Percentiles rank a stretch among this genome's conserved stretches.
Conservation (phyloP, 1,284 basidiomycete species). For the Rhodotorula glutinis region DNA sequence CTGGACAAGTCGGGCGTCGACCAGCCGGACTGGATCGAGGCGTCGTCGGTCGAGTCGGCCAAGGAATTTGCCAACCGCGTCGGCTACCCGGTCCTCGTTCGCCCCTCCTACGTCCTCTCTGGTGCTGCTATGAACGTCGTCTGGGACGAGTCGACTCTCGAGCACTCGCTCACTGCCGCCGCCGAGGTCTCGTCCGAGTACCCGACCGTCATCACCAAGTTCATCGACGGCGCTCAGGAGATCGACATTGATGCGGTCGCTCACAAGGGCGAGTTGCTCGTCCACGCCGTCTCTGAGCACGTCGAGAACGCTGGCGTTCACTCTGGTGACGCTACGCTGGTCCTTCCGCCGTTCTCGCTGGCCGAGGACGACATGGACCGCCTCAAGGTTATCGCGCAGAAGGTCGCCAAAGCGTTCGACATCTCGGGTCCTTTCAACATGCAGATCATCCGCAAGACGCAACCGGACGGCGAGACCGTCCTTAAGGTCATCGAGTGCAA, state of each 20-base stretch:
- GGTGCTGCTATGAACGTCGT: slow-evolving; percentile 99
- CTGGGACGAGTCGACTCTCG: slow-evolving; percentile 77
- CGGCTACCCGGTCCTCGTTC: slow-evolving; percentile 88
- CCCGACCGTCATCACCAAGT: slow-evolving; percentile 97
- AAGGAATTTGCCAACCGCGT: slow-evolving; percentile 88
- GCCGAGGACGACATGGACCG: slow-evolving; percentile 72
- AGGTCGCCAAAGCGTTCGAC: slow-evolving; percentile 90
- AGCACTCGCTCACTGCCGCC: slow-evolving; percentile 90
- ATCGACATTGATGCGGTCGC: slow-evolving; percentile 98
- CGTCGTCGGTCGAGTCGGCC: slow-evolving; percentile 80
- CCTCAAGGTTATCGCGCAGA: slow-evolving; percentile 88
- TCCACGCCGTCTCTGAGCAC: slow-evolving; percentile 96
- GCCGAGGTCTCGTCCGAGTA: slow-evolving; percentile 94
- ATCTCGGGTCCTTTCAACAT: slow-evolving; percentile 99
- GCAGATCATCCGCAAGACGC: slow-evolving; percentile 92
- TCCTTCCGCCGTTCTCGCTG: slow-evolving; percentile 92
- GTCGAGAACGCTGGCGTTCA: slow-evolving; percentile 99
- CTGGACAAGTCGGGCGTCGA: slow-evolving; percentile 94
- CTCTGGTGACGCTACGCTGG: slow-evolving; percentile 96
- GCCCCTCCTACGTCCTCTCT: slow-evolving; percentile 95
- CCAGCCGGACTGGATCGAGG: slow-evolving; percentile 95
- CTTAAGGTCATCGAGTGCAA: slow-evolving; percentile 99
- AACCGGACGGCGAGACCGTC: slow-evolving; percentile 57
- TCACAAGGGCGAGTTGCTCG: slow-evolving; percentile 85
- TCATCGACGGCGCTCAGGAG: slow-evolving; percentile 96